These are phyloP conservation scores for Croton setiger DNA, from an alignment of 441 rosid species.

Conservation along the genomic window DNA sequence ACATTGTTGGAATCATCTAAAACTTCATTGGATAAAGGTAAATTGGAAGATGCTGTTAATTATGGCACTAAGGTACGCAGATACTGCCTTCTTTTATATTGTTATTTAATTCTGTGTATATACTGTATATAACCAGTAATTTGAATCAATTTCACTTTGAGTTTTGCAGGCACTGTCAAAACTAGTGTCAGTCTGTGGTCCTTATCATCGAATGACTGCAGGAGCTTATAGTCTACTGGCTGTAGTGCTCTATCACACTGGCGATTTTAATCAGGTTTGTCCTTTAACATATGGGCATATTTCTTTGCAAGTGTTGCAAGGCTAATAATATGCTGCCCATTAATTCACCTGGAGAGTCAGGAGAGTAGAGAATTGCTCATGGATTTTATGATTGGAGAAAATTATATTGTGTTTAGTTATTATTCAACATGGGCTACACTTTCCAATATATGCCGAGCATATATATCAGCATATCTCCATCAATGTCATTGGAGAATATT, in stretches of 20 bases:
- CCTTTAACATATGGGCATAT: conserved; percentile 17
- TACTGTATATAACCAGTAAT: neutral
- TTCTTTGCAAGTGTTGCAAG: conserved; percentile 10
- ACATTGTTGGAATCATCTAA: conserved; percentile 86
- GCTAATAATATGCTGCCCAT: neutral
- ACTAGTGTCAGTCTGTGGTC: conserved; percentile 90
- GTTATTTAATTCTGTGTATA: neutral
- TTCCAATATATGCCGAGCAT: too few species aligned
- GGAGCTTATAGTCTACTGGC: conserved; percentile 92
- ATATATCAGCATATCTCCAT: too few species aligned
- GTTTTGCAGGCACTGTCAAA: conserved; percentile 63
- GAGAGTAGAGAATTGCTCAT: neutral
- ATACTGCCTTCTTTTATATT: conserved; percentile 1
- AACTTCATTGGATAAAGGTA: conserved; percentile 84
- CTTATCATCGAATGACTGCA: conserved; percentile 83
- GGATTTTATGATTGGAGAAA: neutral
- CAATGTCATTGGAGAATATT: too few species aligned
- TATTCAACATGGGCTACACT: too few species aligned
- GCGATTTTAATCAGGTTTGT: conserved; percentile 86
- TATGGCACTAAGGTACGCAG: conserved; percentile 69
- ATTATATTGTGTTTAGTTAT: neutral
- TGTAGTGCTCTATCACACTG: conserved; percentile 90
- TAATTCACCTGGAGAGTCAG: neutral
- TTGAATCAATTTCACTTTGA: conserved; percentile 29
- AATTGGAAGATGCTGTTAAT: conserved; percentile 83